Evolutionary conservation across 2,329 filamentous ascomycete species (phyloP), one percentile per base, ranked within the genome.

Genomic region (Sordariomycetes sp.): DNA sequence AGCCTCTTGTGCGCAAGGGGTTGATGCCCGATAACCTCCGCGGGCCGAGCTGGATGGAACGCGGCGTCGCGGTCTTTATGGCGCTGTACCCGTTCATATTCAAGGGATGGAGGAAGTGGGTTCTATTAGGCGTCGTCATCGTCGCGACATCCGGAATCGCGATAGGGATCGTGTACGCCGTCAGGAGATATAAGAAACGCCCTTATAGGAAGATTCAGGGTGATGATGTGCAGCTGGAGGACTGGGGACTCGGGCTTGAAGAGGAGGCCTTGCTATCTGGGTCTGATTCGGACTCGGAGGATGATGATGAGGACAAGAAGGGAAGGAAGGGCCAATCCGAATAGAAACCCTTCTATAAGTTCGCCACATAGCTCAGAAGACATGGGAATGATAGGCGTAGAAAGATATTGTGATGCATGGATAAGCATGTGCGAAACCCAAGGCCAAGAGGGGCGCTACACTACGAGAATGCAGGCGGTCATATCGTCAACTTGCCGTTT

Each of bases 11-110:
- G 0, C 61, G 69, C 1, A 69, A 67, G 20, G 67, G 65, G 1
- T 61, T 70, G 2, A 59, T 62, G 7, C 69, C 68, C 2, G 66
- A 69, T 12, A 52, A 64, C 1, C 58, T 56, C 10, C 58, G 61
- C 2, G 61, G 54, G 2, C 59, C 62, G 22, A 57, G 60, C 1
- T 70, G 67, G 66, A 58, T 61, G 22, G 66, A 70, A 20, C 68
- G 65, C 65, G 56, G 28, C 0, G 66, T 67, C 0, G 52, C 58
- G 0, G 32, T 66, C 0, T 67, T 63, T 50, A 68, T 70, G 65
- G 24, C 54, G 0, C 60, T 63, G 36, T 70, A 70, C 53, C 69
- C 68, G 1, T 70, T 66, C n/a, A 69, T 66, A 12, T 42, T 70
- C 2, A 64, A 60, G 36, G 69, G 69, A 0, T 70, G 68, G 69